Evolutionary conservation across 306 rosid genomes (phyloP), one percentile per base, ranked within the genome.

Genomic region (Acmispon strigosus): DNA sequence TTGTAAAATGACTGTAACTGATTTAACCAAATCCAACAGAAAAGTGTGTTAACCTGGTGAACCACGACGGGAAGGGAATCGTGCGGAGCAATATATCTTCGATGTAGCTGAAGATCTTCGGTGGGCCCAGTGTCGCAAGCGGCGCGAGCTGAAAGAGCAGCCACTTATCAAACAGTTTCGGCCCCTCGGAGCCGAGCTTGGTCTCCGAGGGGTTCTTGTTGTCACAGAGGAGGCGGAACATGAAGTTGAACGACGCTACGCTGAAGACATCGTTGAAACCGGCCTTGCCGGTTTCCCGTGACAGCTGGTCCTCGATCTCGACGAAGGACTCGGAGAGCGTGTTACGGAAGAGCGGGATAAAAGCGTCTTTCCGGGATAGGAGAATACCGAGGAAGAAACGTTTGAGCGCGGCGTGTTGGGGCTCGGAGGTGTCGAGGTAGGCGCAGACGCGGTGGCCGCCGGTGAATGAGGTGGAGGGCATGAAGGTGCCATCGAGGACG

Each of bases 401-500:
- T 14, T 92, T 92, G 52, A 92, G 24, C 6, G 49, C 19, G 0
- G 57, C 12, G 55, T 92, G 96, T 3, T 79, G 72, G 8, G 90
- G 76, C 16, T 92, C 98, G 0, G 82, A 27, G 0, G 96, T 83
- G 70, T 92, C 96, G 0, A 92, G 83, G 57, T 60, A 89, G 1
- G 96, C 81, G 55, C 90, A 84, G 27, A 82, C 80, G 2, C 95
- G 89, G 79, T 83, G 16, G 19, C 91, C 89, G 3, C 96, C 96
- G 61, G 96, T 87, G 84, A 83, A 84, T 10, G 71, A 8, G 6
- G 80, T 58, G 59, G 98, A 80, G 6, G 98, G 92, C 95, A 89
- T 92, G 89, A 56, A 92, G 5, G 98, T 92, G 16, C 98, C 98
- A 54, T 81, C 87, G 7, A 92, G 81, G 24, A 92, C 84, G 75